phyloP scores from a whole-genome alignment of 805 yeast species.

The Yamadazyma sp. region DNA sequence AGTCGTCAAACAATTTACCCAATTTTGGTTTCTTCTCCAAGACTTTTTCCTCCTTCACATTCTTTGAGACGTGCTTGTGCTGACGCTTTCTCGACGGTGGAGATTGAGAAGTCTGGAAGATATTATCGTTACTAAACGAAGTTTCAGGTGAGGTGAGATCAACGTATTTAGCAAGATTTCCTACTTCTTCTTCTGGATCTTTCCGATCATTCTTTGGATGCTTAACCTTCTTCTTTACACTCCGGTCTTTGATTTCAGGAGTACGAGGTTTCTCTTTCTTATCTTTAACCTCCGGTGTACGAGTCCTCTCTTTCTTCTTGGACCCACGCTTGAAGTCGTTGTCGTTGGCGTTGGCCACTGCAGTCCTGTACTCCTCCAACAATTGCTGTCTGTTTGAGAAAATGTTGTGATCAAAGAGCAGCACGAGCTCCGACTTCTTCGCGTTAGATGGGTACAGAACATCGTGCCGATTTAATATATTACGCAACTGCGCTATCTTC shows the following conservation, averaged over 20 bases:
- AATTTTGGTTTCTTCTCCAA: constrained; percentile 4
- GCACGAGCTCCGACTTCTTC: constrained; percentile 64
- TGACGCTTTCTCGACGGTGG: constrained; percentile 13
- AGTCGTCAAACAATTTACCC: constrained; percentile 11
- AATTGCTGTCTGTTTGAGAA: constrained; percentile 47
- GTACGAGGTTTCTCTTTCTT: constrained; percentile 1
- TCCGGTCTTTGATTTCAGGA: no score
- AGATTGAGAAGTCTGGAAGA: constrained; percentile 29
- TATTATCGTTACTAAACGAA: constrained; percentile 32
- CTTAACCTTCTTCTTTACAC: no score
- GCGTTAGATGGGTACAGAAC: constrained; percentile 61
- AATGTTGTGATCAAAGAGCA: constrained; percentile 56
- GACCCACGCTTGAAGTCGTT: constrained; percentile 8
- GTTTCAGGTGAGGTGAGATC: constrained; percentile 1
- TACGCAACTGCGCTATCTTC: constrained; percentile 69
- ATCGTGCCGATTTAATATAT: constrained; percentile 61
- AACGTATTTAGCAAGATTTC: no score
- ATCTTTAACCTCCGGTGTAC: background rate
- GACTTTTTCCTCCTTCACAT: background rate
- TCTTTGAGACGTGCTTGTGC: no score
- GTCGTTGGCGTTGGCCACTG: constrained; percentile 6
- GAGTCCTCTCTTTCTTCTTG: background rate
- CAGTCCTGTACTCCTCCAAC: constrained; percentile 27
- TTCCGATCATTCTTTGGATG: no score
- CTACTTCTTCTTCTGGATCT: no score